Conservation (phyloP, 345 rosid genomes). For the Brassica incana region DNA sequence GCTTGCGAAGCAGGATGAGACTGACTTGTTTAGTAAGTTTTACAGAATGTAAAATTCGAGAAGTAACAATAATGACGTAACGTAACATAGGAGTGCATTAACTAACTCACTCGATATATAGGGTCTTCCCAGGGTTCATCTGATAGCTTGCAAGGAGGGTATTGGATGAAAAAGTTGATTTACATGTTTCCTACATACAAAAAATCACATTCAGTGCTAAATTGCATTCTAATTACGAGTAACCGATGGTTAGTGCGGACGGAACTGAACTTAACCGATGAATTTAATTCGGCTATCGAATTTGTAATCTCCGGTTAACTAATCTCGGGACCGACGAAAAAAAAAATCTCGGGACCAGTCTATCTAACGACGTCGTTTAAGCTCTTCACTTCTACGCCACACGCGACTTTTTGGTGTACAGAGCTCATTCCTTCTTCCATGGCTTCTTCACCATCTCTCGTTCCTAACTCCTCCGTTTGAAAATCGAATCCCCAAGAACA, state of each 20-base stretch:
- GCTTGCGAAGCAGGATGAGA: too few species aligned
- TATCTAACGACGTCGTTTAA: not conserved
- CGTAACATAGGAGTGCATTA: too few species aligned
- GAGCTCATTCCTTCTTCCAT: constrained; percentile 16
- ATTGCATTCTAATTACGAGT: not conserved
- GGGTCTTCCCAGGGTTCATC: constrained; percentile 83
- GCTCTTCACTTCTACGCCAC: constrained; percentile 9
- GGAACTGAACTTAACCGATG: constrained; percentile 39
- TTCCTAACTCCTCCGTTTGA: constrained; percentile 6
- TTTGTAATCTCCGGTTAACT: not conserved
- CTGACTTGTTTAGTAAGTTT: too few species aligned
- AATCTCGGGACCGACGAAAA: not conserved
- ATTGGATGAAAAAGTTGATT: constrained; percentile 76
- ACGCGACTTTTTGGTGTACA: not conserved
- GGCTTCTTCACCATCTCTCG: constrained; percentile 12
- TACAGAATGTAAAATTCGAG: too few species aligned
- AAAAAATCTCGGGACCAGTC: not conserved
- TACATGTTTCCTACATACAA: constrained; percentile 63
- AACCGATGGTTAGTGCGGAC: constrained; percentile 34
- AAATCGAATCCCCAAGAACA: constrained; percentile 4
- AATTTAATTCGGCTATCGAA: constrained; percentile 10
- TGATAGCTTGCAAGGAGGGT: constrained; percentile 75
- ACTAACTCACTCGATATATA: too few species aligned
- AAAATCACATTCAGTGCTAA: constrained; percentile 5
- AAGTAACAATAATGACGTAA: too few species aligned